Evolutionary conservation across 805 yeast species (phyloP).

Genomic region (Kazachstania taianensis): DNA sequence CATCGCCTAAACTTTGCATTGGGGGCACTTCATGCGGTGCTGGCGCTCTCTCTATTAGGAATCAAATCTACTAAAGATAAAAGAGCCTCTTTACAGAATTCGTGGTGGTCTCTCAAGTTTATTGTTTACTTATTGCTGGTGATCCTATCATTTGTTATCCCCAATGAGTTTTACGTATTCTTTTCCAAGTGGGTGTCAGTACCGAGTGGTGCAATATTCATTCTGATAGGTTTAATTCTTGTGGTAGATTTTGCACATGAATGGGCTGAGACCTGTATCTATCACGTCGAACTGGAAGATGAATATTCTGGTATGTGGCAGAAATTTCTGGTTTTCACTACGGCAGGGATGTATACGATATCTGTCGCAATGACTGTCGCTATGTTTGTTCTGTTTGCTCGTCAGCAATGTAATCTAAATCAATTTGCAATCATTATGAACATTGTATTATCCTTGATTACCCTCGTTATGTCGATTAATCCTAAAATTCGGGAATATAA

Average conservation of each 20-base stretch:
- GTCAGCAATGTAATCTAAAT: conserved; percentile 76
- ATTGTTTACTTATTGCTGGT: conserved; percentile 47
- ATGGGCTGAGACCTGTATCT: conserved; percentile 95
- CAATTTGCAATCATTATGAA: conserved; percentile 78
- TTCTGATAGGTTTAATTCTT: conserved; percentile 80
- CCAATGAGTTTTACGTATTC: conserved; percentile 74
- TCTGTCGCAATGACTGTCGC: conserved; percentile 61
- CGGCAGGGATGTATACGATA: conserved; percentile 71
- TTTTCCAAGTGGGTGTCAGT: conserved; percentile 91
- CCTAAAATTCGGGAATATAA: conserved; percentile 84
- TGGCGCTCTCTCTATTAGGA: conserved; percentile 59
- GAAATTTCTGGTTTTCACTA: conserved; percentile 72
- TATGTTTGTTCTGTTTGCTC: conserved; percentile 79
- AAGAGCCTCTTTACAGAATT: conserved; percentile 78
- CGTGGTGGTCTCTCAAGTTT: conserved; percentile 79
- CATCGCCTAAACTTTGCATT: conserved; percentile 83
- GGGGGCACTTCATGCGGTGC: conserved; percentile 62
- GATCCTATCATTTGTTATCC: conserved; percentile 61
- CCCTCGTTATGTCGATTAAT: conserved; percentile 63
- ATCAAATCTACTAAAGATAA: conserved; percentile 72
- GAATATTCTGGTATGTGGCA: conserved; percentile 60
- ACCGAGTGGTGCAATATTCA: conserved; percentile 70
- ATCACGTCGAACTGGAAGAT: conserved; percentile 77
- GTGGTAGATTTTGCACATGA: conserved; percentile 96
- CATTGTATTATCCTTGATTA: conserved; percentile 49